Conservation (phyloP, 2,329 filamentous ascomycete genomes). For the Hymenoscyphus fraxineus region DNA sequence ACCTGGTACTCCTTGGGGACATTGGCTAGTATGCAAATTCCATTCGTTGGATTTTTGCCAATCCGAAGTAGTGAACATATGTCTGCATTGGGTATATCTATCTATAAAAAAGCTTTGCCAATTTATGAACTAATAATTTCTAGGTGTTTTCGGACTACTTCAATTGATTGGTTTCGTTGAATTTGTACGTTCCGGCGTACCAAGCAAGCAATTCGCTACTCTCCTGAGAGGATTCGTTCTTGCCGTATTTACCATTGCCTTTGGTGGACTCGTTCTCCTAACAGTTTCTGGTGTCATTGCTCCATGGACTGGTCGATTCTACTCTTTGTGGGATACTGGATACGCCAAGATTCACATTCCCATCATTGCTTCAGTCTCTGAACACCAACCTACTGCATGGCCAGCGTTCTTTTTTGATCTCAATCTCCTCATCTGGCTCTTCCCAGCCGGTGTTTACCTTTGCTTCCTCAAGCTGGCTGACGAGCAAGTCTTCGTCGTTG, state of each 20-base stretch:
- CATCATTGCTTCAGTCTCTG: slow-evolving; percentile 98
- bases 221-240: slow-evolving; percentile 76
- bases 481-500: slow-evolving; percentile 96
- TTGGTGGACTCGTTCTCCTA: slow-evolving; percentile 76
- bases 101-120: neutral
- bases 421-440: slow-evolving; percentile 97
- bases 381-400: slow-evolving; percentile 98
- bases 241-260: slow-evolving; percentile 66
- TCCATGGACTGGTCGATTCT: slow-evolving; percentile 97
- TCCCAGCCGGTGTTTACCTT: slow-evolving; percentile 96
- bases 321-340: slow-evolving; percentile 97
- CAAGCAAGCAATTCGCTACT: slow-evolving; percentile 90
- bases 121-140: slow-evolving; percentile 18
- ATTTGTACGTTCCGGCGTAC: slow-evolving; percentile 82
- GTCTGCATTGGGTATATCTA: slow-evolving; percentile 76
- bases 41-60: slow-evolving; percentile 95
- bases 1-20: slow-evolving; percentile 98
- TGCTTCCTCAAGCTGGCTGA: slow-evolving; percentile 93
- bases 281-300: slow-evolving; percentile 90
- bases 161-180: slow-evolving; percentile 92
- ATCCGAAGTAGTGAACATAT: slow-evolving; percentile 98
- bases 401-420: slow-evolving; percentile 99
- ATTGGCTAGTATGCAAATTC: slow-evolving; percentile 97
- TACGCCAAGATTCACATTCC: slow-evolving; percentile 99
- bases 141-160: slow-evolving; percentile 90